Percentiles rank a stretch among this genome's conserved stretches.
These are phyloP conservation scores for Moelleriella libera DNA, from an alignment of 2,329 filamentous ascomycete genomes.

Conservation along the genomic window DNA sequence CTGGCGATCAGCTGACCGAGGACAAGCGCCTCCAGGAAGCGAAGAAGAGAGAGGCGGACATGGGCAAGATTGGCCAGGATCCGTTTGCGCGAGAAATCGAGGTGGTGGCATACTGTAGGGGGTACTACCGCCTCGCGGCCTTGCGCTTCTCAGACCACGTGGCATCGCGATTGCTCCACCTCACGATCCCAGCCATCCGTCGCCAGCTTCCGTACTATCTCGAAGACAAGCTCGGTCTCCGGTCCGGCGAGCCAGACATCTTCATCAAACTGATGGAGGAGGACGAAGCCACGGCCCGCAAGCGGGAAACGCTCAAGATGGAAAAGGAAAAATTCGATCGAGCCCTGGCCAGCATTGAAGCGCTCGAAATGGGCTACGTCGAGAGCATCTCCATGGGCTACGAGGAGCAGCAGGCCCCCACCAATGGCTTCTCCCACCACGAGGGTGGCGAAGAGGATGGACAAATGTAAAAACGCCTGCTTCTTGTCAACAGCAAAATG, in stretches of 20 bases:
- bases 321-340: constrained; percentile 31
- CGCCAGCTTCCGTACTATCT: constrained; percentile 25
- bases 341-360: constrained; percentile 30
- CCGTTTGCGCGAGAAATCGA: constrained; percentile 44
- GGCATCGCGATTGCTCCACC: constrained; percentile 31
- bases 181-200: constrained; percentile 31
- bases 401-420: background rate
- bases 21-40: constrained; percentile 32
- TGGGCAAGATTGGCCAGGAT: constrained; percentile 38
- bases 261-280: constrained; percentile 34
- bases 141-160: constrained; percentile 47
- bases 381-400: background rate
- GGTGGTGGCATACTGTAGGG: constrained; percentile 48
- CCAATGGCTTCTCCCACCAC: too few relatives aligned
- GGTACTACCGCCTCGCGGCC: constrained; percentile 56
- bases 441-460: too few relatives aligned
- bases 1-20: constrained; percentile 21
- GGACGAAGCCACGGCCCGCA: constrained; percentile 25
- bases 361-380: constrained; percentile 16
- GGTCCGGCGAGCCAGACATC: constrained; percentile 12
- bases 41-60: constrained; percentile 24
- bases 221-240: constrained; percentile 27
- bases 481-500: too few relatives aligned
- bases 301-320: constrained; percentile 24
- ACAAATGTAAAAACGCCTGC: too few relatives aligned